Conservation (phyloP, 139 green algal species). For the Tetradesmus obliquus region DNA sequence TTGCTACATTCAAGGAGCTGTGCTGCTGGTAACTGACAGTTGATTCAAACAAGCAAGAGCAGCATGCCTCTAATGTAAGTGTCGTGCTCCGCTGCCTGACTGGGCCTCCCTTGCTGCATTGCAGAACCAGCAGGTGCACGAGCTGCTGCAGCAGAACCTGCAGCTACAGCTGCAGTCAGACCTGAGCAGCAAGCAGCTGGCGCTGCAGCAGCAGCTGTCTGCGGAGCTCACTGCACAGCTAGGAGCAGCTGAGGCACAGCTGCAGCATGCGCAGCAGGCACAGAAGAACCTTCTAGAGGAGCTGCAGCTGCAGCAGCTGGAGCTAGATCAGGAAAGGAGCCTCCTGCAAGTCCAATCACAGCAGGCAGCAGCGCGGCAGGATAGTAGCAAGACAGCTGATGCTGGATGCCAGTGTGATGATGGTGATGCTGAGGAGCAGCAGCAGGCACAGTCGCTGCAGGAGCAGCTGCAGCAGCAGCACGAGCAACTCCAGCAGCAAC, state of each 20-base stretch:
- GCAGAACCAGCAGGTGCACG: slow-evolving; percentile 15
- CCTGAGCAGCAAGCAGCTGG: slow-evolving; percentile 17
- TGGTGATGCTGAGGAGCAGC: neutral
- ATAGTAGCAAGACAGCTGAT: neutral
- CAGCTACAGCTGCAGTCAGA: slow-evolving; percentile 21
- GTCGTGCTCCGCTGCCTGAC: too few relatives aligned
- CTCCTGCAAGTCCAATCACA: neutral
- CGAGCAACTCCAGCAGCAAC: neutral
- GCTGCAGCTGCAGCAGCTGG: slow-evolving; percentile 27
- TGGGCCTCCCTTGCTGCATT: neutral
- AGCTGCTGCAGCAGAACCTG: slow-evolving; percentile 19
- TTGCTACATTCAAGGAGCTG: neutral
- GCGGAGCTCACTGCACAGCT: slow-evolving; percentile 28
- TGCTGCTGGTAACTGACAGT: too few relatives aligned
- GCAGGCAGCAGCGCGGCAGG: neutral
- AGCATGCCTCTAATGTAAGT: too few relatives aligned
- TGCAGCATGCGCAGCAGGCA: slow-evolving; percentile 11
- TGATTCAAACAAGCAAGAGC: too few relatives aligned
- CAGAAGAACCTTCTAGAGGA: neutral
- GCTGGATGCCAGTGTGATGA: neutral
- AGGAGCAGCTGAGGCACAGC: neutral
- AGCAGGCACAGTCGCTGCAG: neutral
- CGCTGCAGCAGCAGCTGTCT: slow-evolving; percentile 16
- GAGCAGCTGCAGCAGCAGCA: slow-evolving; percentile 12
- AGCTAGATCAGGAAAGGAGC: neutral